These are phyloP conservation scores for Massariosphaeria phaeospora DNA, from an alignment of 495 filamentous ascomycete species.

Conservation along the genomic window DNA sequence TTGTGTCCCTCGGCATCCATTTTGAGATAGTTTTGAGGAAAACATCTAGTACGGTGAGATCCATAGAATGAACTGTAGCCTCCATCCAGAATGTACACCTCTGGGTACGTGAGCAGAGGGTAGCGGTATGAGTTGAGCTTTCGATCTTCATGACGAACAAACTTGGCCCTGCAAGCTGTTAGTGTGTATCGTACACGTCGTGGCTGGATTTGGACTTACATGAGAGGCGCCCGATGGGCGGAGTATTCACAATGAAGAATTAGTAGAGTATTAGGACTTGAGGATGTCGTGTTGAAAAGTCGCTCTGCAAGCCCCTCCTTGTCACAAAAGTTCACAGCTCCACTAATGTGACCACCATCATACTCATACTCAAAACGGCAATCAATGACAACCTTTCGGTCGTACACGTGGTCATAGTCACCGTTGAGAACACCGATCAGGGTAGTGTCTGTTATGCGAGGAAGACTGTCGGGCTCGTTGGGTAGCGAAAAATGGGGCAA, in stretches of 20 bases:
- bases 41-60: conserved; percentile 71
- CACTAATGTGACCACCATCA: conserved; percentile 89
- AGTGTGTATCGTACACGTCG: conserved; percentile 28
- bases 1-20: conserved; percentile 89
- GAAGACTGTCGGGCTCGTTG: conserved; percentile 75
- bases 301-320: conserved; percentile 77
- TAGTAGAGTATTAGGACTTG: conserved; percentile 66
- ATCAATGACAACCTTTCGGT: conserved; percentile 79
- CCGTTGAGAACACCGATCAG: conserved; percentile 83
- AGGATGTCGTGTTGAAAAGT: conserved; percentile 61
- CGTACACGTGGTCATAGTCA: conserved; percentile 67
- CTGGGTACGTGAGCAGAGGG: conserved; percentile 83
- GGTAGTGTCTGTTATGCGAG: conserved; percentile 75
- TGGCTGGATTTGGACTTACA: conserved; percentile 47
- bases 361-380: conserved; percentile 99
- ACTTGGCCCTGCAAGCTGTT: conserved; percentile 55
- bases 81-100: conserved; percentile 94
- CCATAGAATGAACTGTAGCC: conserved; percentile 92
- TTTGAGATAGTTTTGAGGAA: conserved; percentile 89
- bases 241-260: conserved; percentile 99
- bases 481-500: conserved; percentile 82
- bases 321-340: conserved; percentile 91
- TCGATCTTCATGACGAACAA: conserved; percentile 82
- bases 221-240: conserved; percentile 92
- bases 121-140: conserved; percentile 75